Percentiles rank a stretch among this genome's conserved stretches.
These are phyloP conservation scores for Naganishia randhawae DNA, from an alignment of 768 basidiomycete species.

Conservation along the genomic window DNA sequence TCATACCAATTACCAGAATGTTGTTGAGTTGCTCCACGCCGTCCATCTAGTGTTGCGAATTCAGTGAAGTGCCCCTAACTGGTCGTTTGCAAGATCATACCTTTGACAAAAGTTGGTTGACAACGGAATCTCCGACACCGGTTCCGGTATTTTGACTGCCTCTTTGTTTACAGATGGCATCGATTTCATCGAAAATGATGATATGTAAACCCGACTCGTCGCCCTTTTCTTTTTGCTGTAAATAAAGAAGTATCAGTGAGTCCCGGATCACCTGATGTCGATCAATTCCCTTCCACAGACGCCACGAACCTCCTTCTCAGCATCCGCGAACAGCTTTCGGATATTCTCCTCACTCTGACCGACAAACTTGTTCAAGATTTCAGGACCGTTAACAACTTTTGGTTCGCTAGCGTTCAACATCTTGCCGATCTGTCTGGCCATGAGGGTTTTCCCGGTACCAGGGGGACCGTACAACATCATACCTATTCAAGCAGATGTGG, in stretches of 20 bases:
- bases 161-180: slow-evolving; percentile 98
- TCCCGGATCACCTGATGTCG: not conserved
- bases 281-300: not conserved
- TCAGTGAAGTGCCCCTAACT: not conserved
- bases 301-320: slow-evolving; percentile 80
- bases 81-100: slow-evolving; percentile 52
- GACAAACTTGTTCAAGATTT: slow-evolving; percentile 94
- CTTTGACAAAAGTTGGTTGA: slow-evolving; percentile 97
- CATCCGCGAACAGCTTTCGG: slow-evolving; percentile 94
- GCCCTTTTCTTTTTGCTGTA: slow-evolving; percentile 89
- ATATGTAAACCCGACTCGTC: slow-evolving; percentile 97
- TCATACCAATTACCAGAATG: slow-evolving; percentile 99
- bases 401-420: slow-evolving; percentile 98
- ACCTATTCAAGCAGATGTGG: slow-evolving; percentile 55
- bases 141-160: slow-evolving; percentile 86
- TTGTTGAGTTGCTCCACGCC: slow-evolving; percentile 99
- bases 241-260: slow-evolving; percentile 23
- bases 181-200: slow-evolving; percentile 98
- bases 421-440: slow-evolving; percentile 97
- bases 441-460: slow-evolving; percentile 95
- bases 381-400: slow-evolving; percentile 96
- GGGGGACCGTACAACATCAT: slow-evolving; percentile 93
- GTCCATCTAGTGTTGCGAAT: slow-evolving; percentile 70
- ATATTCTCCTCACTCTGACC: slow-evolving; percentile 97
- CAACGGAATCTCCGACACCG: slow-evolving; percentile 97